phyloP scores from a whole-genome alignment of 164 flowering plant genomes.

The Tinospora cordifolia region DNA sequence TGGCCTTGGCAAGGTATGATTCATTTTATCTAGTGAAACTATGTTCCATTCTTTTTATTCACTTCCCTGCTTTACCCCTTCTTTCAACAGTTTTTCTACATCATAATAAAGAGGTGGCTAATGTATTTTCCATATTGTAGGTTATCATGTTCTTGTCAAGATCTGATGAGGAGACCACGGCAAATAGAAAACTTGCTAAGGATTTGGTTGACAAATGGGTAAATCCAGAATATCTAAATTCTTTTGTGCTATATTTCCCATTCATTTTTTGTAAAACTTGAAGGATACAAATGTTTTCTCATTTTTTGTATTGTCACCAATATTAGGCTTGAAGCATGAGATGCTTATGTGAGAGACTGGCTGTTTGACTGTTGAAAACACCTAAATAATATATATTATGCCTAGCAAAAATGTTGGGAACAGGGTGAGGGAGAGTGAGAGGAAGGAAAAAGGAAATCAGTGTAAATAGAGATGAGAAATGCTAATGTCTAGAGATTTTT shows the following conservation, averaged over 20 bases:
- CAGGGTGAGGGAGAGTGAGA: too few relatives aligned
- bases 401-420: not conserved
- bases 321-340: not conserved
- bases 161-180: constrained; percentile 87
- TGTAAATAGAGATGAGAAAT: too few relatives aligned
- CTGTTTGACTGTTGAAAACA: not conserved
- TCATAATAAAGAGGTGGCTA: not conserved
- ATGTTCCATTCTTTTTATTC: not conserved
- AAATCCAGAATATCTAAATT: constrained; percentile 10
- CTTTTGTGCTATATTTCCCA: not conserved
- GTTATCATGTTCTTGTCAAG: constrained; percentile 96
- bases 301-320: not conserved
- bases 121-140: constrained; percentile 29
- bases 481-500: too few relatives aligned
- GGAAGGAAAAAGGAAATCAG: too few relatives aligned
- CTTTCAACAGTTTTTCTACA: too few relatives aligned
- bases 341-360: not conserved
- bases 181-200: constrained; percentile 86
- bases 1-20: constrained; percentile 76
- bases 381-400: not conserved
- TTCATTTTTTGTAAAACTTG: not conserved
- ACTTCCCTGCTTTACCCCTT: not conserved
- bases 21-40: not conserved
- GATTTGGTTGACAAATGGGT: constrained; percentile 99
- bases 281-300: too few relatives aligned